Evolutionary conservation across 2,329 filamentous ascomycete species (phyloP).

Genomic region (Fusarium humuli): DNA sequence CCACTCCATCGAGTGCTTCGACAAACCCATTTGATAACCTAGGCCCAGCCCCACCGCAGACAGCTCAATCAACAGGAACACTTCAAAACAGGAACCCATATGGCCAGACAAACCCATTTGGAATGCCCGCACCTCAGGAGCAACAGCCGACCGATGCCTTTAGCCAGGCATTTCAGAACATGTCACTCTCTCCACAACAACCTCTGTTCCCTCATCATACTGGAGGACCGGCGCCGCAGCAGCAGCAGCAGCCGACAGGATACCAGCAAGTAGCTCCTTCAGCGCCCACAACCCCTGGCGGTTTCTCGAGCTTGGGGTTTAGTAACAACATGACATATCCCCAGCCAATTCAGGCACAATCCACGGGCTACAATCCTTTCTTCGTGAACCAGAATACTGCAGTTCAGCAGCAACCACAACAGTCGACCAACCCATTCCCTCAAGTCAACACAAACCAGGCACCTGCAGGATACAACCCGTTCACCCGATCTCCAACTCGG

Average conservation of each 20-base stretch:
- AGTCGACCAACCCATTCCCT: conserved; percentile 47
- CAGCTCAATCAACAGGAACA: conserved; percentile 73
- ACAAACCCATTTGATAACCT: conserved; percentile 77
- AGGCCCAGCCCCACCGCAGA: conserved; percentile 67
- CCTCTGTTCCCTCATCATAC: conserved; percentile 82
- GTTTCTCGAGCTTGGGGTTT: conserved; percentile 55
- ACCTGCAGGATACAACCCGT: conserved; percentile 60
- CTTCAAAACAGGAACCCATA: conserved; percentile 69
- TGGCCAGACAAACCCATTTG: conserved; percentile 75
- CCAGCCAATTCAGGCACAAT: conserved; percentile 53
- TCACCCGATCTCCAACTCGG: conserved; percentile 61
- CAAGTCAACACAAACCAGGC: conserved; percentile 55
- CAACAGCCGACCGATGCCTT: conserved; percentile 54
- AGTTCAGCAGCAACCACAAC: conserved; percentile 52
- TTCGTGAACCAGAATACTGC: conserved; percentile 54
- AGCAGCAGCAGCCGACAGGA: conserved; percentile 50
- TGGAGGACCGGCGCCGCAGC: conserved; percentile 66
- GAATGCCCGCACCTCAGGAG: conserved; percentile 58
- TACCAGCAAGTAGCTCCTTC: conserved; percentile 62
- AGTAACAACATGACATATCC: conserved; percentile 60
- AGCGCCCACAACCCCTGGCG: conserved; percentile 55
- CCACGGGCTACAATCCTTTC: conserved; percentile 65
- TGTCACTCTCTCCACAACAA: conserved; percentile 73
- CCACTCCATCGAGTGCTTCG: conserved; percentile 60
- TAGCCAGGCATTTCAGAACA: conserved; percentile 78